Base-by-base conservation (phyloP, 768 basidiomycete species). In the Naganishia antarctica region DNA sequence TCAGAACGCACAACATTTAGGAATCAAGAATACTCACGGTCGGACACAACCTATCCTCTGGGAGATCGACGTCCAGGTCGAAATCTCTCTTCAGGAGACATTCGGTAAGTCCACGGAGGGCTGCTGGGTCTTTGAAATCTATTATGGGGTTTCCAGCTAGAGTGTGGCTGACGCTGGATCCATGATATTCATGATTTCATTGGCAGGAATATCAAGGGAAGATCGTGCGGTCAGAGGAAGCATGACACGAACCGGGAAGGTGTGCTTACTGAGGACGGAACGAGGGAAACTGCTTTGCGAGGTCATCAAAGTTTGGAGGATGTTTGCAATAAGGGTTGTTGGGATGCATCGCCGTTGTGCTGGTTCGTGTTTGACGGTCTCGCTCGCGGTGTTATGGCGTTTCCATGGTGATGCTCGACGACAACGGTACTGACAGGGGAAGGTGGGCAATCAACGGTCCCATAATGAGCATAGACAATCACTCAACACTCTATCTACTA, bases 1-100 rank as follows among this genome's bases (percentile, higher is more conserved):
- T 31, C 28, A 58, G 21, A 23, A 34, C 12, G 45, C n/a, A n/a
- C n/a, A n/a, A n/a, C n/a, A n/a, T n/a, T n/a, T n/a, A n/a, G 5
- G 23, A 18, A 34, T 1, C 31, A n/a, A 28, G 6, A n/a, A 18
- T 29, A 75, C 85, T 64, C 72, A 94, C 91, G 0, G 92, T 88
- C 32, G 93, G 93, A 76, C 92, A 94, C 6, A 96, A 78, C 61
- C 92, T 80, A 76, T 90, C 83, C 2, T 80, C 73, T 1, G 88
- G 88, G 13, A 96, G 76, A 3, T 78, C 69, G 0, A 93, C 70
- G 32, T 78, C 78, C 34, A 94, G 71, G 1, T 80, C 76, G 72
- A 91, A 94, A 77, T 93, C 90, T 29, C 85, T 81, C 66, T 81
- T 79, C 31, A 94, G 81, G 25, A 97, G 80, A 0, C 88, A 88